phyloP scores from a whole-genome alignment of 768 basidiomycete species.

The Tephrocybe rancida region DNA sequence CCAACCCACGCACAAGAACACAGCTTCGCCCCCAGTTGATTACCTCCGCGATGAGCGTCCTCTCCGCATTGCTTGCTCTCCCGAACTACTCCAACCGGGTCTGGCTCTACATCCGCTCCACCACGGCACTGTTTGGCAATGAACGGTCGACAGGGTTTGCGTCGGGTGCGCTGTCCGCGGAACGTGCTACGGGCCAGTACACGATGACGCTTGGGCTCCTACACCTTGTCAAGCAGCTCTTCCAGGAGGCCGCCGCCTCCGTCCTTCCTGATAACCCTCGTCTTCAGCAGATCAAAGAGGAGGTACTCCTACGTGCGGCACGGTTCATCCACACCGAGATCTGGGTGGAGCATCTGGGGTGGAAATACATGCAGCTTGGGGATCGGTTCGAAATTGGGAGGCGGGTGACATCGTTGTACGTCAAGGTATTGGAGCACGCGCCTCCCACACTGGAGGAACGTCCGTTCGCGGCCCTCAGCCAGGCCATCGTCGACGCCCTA shows the following conservation, averaged over 20 bases:
- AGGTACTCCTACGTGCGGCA: slow-evolving; percentile 77
- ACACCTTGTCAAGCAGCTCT: slow-evolving; percentile 73
- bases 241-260: slow-evolving; percentile 70
- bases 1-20: slow-evolving; percentile 37
- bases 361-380: slow-evolving; percentile 83
- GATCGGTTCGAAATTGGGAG: slow-evolving; percentile 85
- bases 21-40: slow-evolving; percentile 64
- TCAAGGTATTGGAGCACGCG: slow-evolving; percentile 63
- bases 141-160: slow-evolving; percentile 57
- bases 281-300: slow-evolving; percentile 77
- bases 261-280: slow-evolving; percentile 58
- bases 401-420: slow-evolving; percentile 66
- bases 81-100: slow-evolving; percentile 80
- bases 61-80: slow-evolving; percentile 73
- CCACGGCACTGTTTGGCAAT: slow-evolving; percentile 74
- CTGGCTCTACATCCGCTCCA: slow-evolving; percentile 87
- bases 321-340: slow-evolving; percentile 84
- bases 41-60: slow-evolving; percentile 80
- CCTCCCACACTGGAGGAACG: slow-evolving; percentile 54
- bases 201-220: slow-evolving; percentile 83
- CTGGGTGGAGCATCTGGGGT: slow-evolving; percentile 84
- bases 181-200: slow-evolving; percentile 74
- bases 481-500: slow-evolving; percentile 68
- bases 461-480: slow-evolving; percentile 63
- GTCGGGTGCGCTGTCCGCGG: slow-evolving; percentile 66